Evolutionary conservation across 176 grass and related monocot genomes (phyloP).

Genomic region (Paspalum vaginatum): DNA sequence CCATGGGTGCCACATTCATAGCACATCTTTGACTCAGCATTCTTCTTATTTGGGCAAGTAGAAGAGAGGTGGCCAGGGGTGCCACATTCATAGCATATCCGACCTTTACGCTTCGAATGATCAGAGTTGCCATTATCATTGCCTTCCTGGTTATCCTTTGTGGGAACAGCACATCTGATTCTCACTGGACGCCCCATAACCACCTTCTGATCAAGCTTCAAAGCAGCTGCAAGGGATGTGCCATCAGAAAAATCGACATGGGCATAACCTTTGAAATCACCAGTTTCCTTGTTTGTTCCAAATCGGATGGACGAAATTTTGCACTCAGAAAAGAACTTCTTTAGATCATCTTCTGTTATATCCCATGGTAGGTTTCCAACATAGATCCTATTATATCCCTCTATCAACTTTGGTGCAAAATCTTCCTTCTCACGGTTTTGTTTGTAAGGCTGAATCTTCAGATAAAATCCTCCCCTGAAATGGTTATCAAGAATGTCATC

Average conservation of each 20-base stretch:
- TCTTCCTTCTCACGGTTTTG: constrained; percentile 58
- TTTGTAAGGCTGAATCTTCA: constrained; percentile 92
- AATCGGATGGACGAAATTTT: constrained; percentile 82
- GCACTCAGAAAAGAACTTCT: constrained; percentile 71
- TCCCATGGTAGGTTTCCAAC: constrained; percentile 89
- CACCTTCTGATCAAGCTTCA: constrained; percentile 83
- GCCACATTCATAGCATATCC: constrained; percentile 72
- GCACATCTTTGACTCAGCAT: constrained; percentile 43
- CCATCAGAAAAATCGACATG: constrained; percentile 78
- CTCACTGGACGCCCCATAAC: constrained; percentile 69
- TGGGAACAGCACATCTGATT: constrained; percentile 80
- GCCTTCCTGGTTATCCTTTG: constrained; percentile 50
- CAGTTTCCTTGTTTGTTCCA: constrained; percentile 77
- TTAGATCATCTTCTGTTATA: constrained; percentile 78
- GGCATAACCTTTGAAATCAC: constrained; percentile 85
- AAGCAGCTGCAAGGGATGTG: constrained; percentile 56
- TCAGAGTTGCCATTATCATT: constrained; percentile 31
- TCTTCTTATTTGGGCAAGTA: constrained; percentile 68
- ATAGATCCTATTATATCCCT: constrained; percentile 90
- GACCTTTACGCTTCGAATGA: constrained; percentile 41
- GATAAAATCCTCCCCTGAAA: constrained; percentile 85
- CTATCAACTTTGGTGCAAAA: constrained; percentile 76
- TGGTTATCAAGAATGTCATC: constrained; percentile 31
- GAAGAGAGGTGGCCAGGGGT: constrained; percentile 71
- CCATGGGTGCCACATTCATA: constrained; percentile 72